Conservation (phyloP, 805 yeast genomes). For the Saccharomycopsis malanga region DNA sequence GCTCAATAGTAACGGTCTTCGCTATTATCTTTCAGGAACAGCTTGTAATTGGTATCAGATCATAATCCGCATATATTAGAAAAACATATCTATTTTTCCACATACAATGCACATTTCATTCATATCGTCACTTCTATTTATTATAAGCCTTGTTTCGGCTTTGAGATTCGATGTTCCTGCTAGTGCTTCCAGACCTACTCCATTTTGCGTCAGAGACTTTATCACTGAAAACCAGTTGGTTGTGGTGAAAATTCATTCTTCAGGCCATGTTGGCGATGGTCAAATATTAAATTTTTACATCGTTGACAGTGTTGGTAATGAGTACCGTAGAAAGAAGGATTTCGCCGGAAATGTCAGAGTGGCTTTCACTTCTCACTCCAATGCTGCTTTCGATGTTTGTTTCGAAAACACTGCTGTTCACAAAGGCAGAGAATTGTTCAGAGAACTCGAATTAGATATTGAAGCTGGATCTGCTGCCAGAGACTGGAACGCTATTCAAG, state of each 20-base stretch:
- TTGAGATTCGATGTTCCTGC: conserved; percentile 22
- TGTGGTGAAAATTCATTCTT: conserved; percentile 70
- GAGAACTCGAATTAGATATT: conserved; percentile 83
- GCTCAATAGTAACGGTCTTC: no score
- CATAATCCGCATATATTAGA: no score
- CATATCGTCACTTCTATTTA: conserved; percentile 1
- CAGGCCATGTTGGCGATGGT: conserved; percentile 80
- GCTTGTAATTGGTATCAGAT: no score
- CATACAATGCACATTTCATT: neutral
- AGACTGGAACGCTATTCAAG: conserved; percentile 94
- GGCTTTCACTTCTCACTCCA: conserved; percentile 78
- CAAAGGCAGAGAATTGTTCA: conserved; percentile 39
- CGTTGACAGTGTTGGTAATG: conserved; percentile 78
- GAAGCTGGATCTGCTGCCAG: conserved; percentile 96
- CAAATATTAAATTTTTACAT: conserved; percentile 65
- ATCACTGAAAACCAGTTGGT: conserved; percentile 80
- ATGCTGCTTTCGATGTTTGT: conserved; percentile 87
- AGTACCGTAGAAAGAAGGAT: conserved; percentile 70
- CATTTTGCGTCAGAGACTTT: conserved; percentile 89
- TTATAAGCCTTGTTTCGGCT: conserved; percentile 8
- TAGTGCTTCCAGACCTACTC: conserved; percentile 25
- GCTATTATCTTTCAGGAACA: no score
- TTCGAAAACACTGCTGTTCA: conserved; percentile 54
- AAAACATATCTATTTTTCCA: no score
- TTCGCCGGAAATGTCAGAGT: conserved; percentile 64